A percentile compares a stretch with the other conserved stretches of the same genome.
phyloP scores from a whole-genome alignment of 1,139 yeast genomes.

The Waltiozyma sp. region DNA sequence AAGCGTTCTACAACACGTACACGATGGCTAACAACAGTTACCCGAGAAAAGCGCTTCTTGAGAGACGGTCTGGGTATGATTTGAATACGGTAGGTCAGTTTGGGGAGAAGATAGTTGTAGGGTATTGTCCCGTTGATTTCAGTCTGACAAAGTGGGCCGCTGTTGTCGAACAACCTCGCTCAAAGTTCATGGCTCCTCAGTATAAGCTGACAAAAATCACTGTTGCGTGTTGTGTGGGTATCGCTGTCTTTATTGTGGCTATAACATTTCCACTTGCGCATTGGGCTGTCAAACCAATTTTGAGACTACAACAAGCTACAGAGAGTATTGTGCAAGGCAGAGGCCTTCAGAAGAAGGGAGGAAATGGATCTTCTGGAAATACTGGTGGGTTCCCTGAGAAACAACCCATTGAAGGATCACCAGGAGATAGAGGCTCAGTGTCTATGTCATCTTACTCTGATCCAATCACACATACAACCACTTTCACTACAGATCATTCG shows the following conservation, averaged over 20 bases:
- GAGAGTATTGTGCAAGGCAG: slow-evolving; percentile 40
- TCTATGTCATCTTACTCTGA: neutral
- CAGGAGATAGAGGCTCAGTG: neutral
- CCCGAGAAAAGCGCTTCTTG: slow-evolving; percentile 29
- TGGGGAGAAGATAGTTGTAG: slow-evolving; percentile 49
- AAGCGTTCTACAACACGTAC: neutral
- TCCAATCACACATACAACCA: neutral
- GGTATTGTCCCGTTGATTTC: slow-evolving; percentile 49
- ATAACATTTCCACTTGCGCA: slow-evolving; percentile 77
- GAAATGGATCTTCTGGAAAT: too few relatives aligned
- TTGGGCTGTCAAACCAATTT: slow-evolving; percentile 76
- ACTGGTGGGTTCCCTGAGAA: too few relatives aligned
- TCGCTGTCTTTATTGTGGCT: slow-evolving; percentile 64
- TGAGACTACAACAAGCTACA: slow-evolving; percentile 72
- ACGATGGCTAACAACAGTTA: slow-evolving; percentile 19
- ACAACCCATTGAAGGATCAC: too few relatives aligned
- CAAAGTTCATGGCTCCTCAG: slow-evolving; percentile 54
- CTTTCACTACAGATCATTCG: neutral
- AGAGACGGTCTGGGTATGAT: slow-evolving; percentile 37
- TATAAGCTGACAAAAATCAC: slow-evolving; percentile 53
- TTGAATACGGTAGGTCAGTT: slow-evolving; percentile 33
- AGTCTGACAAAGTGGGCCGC: slow-evolving; percentile 62
- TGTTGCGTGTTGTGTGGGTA: slow-evolving; percentile 69
- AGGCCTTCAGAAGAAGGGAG: slow-evolving; percentile 19
- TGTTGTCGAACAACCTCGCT: slow-evolving; percentile 52